These are phyloP conservation scores for Crithidia bombi DNA, from an alignment of 208 protist species.

Conservation along the genomic window DNA sequence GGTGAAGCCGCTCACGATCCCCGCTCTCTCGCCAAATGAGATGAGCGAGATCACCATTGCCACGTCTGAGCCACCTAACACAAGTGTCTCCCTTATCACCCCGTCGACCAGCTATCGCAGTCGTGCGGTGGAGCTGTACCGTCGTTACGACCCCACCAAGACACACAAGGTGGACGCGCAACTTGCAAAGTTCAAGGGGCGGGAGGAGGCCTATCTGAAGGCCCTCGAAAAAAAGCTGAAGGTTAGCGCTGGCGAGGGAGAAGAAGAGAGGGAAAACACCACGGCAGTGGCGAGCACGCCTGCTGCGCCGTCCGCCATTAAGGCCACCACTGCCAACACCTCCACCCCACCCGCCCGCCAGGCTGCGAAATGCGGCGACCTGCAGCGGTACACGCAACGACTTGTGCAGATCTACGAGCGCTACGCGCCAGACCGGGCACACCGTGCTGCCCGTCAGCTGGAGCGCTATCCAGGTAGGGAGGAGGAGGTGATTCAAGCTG, in stretches of 20 bases:
- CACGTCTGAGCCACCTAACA: not conserved
- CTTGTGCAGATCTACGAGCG: constrained; percentile 39
- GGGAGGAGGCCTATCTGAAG: constrained; percentile 35
- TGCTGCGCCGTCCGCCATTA: not conserved
- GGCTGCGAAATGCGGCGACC: not conserved
- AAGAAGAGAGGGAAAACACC: not conserved
- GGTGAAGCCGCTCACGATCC: not conserved
- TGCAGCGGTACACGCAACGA: constrained; percentile 24
- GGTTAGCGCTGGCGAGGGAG: not conserved
- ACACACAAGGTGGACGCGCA: constrained; percentile 40
- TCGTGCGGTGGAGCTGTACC: constrained; percentile 29
- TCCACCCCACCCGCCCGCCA: not conserved
- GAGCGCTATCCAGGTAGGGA: constrained; percentile 54
- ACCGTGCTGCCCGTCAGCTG: constrained; percentile 38
- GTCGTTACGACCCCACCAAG: constrained; percentile 39
- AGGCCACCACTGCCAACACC: not conserved
- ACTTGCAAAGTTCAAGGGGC: constrained; percentile 34
- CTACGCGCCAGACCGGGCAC: constrained; percentile 37
- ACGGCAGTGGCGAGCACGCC: not conserved
- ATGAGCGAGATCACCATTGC: constrained; percentile 11
- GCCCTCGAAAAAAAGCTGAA: constrained; percentile 35
- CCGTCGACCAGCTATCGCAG: not conserved
- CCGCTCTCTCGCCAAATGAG: not conserved
- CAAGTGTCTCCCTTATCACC: not conserved
- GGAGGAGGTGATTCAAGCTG: constrained; percentile 51